Base-by-base conservation (phyloP, 345 rosid genomes). In the Eutrema yunnanense region DNA sequence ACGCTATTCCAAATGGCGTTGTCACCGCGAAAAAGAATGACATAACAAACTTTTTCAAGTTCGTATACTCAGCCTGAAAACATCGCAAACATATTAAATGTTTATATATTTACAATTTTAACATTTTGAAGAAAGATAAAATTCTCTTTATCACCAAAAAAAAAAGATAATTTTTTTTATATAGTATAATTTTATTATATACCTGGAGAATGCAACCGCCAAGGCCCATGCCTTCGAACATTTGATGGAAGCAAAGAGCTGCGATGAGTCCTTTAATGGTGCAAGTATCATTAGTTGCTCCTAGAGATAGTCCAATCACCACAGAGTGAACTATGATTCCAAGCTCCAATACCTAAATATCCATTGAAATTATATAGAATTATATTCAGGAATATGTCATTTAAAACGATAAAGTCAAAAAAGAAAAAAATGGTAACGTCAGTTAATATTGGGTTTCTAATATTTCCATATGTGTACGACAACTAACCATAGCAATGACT, bases 151-250 rank as follows among this genome's bases (percentile, higher is more conserved):
- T 22, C 2, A 22, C 26, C 26, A 22, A 22, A 22, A 22, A 22
- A 22, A 22, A 22, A 22, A 22, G 26, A 22, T 22, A 22, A 22
- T 1, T 1, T 22, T 5, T 13, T 43, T 6, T 52, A 38, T 51
- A 11, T 9, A 22, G 8, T 46, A 0, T 22, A 22, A 1, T 22
- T 22, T 22, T 26, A 37, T 22, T 26, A 37, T 51, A 4, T 55
- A 86, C 93, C 87, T 88, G 92, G 38, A 87, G 83, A 49, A 91
- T 91, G 87, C 97, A 86, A 22, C 95, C 95, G 1, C 92, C 92
- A 14, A 84, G 95, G 32, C 90, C 97, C 97, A 84, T 88, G 51
- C 97, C 96, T 82, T 89, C 97, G 49, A 89, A 91, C 86, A 91
- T 82, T 82, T 87, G 96, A 68, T 87, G 95, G 85, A 92, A 92